These are phyloP conservation scores for Solanum virginianum DNA, from an alignment of 257 asterid genomes.

Conservation along the genomic window DNA sequence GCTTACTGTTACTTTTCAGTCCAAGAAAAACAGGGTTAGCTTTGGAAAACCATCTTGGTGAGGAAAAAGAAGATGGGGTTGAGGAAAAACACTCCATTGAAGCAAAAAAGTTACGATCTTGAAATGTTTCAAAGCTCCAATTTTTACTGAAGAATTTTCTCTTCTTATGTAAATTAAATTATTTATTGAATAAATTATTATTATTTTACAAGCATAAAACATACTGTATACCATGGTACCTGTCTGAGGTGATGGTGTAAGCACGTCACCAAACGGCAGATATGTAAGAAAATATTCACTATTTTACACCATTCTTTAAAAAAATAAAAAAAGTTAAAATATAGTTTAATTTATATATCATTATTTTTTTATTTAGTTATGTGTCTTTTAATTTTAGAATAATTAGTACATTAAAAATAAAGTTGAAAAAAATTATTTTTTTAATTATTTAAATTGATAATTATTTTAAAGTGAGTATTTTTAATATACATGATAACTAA, in stretches of 20 bases:
- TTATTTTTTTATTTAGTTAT: no score
- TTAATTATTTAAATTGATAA: no score
- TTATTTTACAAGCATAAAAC: not conserved
- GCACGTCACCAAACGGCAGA: not conserved
- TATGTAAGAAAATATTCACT: no score
- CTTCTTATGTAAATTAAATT: not conserved
- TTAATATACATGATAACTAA: no score
- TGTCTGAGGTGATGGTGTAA: not conserved
- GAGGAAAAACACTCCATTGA: not conserved
- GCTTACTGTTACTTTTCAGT: not conserved
- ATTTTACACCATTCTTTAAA: no score
- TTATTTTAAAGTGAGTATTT: no score
- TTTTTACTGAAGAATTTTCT: not conserved
- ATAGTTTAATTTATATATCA: no score
- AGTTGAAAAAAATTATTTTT: no score
- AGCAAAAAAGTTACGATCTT: not conserved
- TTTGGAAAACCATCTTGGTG: not conserved
- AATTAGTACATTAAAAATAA: no score
- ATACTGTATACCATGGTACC: not conserved
- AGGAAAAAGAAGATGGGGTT: not conserved
- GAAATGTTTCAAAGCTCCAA: not conserved
- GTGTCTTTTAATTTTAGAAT: no score
- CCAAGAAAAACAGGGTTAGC: not conserved
- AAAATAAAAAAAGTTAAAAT: no score
- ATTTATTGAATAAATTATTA: not conserved